Evolutionary conservation across 1,284 basidiomycete genomes (phyloP), one percentile per base, ranked within the genome.

Genomic region (Phellopilus nigrolimitatus): DNA sequence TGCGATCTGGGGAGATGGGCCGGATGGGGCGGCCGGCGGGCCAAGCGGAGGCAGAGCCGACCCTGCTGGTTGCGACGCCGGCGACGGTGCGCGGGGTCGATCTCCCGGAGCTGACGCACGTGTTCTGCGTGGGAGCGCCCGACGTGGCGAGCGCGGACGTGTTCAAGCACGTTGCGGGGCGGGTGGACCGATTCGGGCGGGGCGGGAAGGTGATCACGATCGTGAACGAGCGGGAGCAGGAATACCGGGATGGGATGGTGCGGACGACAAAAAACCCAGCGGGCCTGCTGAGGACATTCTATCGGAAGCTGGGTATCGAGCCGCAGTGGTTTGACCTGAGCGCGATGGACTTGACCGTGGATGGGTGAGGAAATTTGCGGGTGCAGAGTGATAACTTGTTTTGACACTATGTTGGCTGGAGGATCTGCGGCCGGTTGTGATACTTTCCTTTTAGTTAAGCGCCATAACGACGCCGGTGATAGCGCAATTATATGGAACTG

Each of bases 121-220:
- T 89, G 15, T 88, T 89, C 62, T 70, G 88, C 48, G 66, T 84
- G 37, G 85, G 84, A 4, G 66, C 82, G 1, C 75, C 77, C 5
- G 75, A 77, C 50, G 75, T 72, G 31, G 72, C 68, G 22, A 66
- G 55, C 69, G 61, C 78, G 12, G 82, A 85, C 61, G 71, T 69
- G 42, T 90, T 89, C 62, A 60, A 82, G 56, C 87, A 90, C 59
- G 67, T 83, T 49, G 79, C 83, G 2, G 88, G 87, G n/a, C 79
- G 88, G 12, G 83, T 84, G 5, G 85, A 86, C 12, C 75, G 87
- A 48, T 85, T 87, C 61, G 82, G 83, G 38, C 69, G 75, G 45
- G 68, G 65, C 33, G 83, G 84, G 15, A 79, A 77, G 62, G 83
- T 86, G 49, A 68, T 89, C 47, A 79, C 71, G 27, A 67, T 88